These are phyloP conservation scores for Orbilia brochopaga DNA, from an alignment of 2,329 filamentous ascomycete species.

Conservation along the genomic window DNA sequence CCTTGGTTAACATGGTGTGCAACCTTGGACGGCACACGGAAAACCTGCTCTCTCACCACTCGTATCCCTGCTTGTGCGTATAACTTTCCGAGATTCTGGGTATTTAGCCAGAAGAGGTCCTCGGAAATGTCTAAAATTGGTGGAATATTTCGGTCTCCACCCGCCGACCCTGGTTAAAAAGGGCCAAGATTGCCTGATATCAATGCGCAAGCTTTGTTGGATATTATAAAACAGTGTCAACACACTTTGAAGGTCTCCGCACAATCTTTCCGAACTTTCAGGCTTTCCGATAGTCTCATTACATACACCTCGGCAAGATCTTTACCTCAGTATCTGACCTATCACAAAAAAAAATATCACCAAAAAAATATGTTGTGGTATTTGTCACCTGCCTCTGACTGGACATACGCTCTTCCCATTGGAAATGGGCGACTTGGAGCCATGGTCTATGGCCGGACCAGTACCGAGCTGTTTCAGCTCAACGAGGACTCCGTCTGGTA, in stretches of 20 bases:
- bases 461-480: conserved; percentile 60
- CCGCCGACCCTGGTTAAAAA: conserved; percentile 3
- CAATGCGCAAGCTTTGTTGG: conserved; percentile 21
- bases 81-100: conserved; percentile 7
- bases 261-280: background rate
- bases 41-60: background rate
- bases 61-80: too few relatives aligned
- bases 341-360: too few relatives aligned
- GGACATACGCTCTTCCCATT: conserved; percentile 61
- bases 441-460: conserved; percentile 61
- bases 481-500: conserved; percentile 63
- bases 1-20: background rate
- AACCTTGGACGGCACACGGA: too few relatives aligned
- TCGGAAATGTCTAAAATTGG: conserved; percentile 49
- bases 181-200: conserved; percentile 14
- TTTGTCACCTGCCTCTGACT: conserved; percentile 54
- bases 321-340: too few relatives aligned
- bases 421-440: conserved; percentile 62
- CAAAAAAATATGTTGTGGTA: conserved; percentile 41
- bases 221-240: conserved; percentile 12
- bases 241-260: background rate
- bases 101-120: conserved; percentile 35
- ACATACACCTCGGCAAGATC: too few relatives aligned
- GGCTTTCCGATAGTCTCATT: background rate
- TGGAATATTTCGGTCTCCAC: conserved; percentile 40